Evolutionary conservation across 2,329 filamentous ascomycete genomes (phyloP).

Genomic region (Colletotrichum tamarilloi): DNA sequence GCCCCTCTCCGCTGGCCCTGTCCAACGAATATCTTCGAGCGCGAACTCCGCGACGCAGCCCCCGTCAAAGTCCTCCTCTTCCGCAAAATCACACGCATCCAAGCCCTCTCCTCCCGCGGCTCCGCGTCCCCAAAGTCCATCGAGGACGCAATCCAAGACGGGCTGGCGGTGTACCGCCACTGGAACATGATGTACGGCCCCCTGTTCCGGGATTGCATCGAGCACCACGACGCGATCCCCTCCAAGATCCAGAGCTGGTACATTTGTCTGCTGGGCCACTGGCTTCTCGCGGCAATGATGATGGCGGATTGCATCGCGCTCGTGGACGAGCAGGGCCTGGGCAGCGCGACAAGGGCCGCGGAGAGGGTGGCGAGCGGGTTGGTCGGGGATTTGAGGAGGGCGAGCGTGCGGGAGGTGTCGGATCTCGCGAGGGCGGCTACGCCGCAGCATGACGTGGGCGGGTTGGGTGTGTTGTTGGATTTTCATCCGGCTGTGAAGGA

Average conservation of each 20-base stretch:
- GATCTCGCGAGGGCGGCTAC: conserved; percentile 61
- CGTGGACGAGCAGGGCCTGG: conserved; percentile 54
- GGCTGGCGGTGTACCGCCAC: conserved; percentile 63
- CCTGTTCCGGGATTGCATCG: conserved; percentile 63
- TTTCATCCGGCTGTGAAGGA: conserved; percentile 66
- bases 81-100: conserved; percentile 65
- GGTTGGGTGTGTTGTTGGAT: conserved; percentile 43
- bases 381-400: conserved; percentile 51
- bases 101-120: conserved; percentile 58
- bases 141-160: conserved; percentile 59
- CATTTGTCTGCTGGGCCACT: conserved; percentile 66
- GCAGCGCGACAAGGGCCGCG: conserved; percentile 40
- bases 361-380: conserved; percentile 45
- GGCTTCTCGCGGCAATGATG: conserved; percentile 66
- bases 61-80: conserved; percentile 70
- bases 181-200: conserved; percentile 64
- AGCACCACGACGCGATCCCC: conserved; percentile 60
- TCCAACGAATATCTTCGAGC: conserved; percentile 61
- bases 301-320: conserved; percentile 64
- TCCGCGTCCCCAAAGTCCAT: conserved; percentile 48
- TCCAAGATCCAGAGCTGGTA: conserved; percentile 70
- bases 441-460: conserved; percentile 35
- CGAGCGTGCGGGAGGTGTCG: conserved; percentile 57
- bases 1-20: conserved; percentile 61
- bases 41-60: conserved; percentile 61